Base-by-base conservation (phyloP, 2,329 filamentous ascomycete species). In the Cladosporium sp. region DNA sequence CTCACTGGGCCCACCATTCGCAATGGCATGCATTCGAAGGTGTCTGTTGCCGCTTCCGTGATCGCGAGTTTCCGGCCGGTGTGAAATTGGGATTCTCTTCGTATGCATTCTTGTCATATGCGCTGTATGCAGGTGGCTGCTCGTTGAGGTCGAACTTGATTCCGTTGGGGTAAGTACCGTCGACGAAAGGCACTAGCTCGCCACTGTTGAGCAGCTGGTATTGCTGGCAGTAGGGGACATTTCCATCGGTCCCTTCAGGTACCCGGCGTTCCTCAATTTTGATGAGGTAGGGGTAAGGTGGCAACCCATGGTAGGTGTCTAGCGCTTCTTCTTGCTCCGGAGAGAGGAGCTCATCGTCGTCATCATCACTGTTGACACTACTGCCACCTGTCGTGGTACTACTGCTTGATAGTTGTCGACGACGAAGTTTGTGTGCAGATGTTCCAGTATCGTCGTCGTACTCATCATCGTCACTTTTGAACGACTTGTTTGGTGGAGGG, bases 261-360 rank as follows among this genome's bases (percentile, higher is more conserved):
- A 81, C 67, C 22, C 86, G 80, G 52, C 84, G 82, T 70, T 89
- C 85, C 68, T 86, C 83, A 45, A 89, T 78, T 70, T 88, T 88
- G 65, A 88, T 77, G 24, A 83, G 76, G 51, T 81, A 83, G 1
- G 85, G 83, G 28, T 67, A 68, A 49, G 66, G 51, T 4, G 48
- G 35, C 5, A 56, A 53, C 39, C 35, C 52, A 19, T 47, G 20
- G 44, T 52, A 40, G 35, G 40, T 61, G 37, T 49, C 62, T 9
- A 53, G 48, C 19, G 63, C 22, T n/a, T 57, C 54, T 32, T 34
- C 32, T 34, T 58, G 36, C 8, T 47, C 32, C 12, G 32, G 35
- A 37, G 49, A 53, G 7, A 50, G 42, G 35, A 60, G 58, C 20
- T 58, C 56, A 20, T 62, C 56, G 40, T 61, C 45, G 36, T 60